Evolutionary conservation across 1,284 basidiomycete species (phyloP).

Genomic region (Ustilago bromivora): DNA sequence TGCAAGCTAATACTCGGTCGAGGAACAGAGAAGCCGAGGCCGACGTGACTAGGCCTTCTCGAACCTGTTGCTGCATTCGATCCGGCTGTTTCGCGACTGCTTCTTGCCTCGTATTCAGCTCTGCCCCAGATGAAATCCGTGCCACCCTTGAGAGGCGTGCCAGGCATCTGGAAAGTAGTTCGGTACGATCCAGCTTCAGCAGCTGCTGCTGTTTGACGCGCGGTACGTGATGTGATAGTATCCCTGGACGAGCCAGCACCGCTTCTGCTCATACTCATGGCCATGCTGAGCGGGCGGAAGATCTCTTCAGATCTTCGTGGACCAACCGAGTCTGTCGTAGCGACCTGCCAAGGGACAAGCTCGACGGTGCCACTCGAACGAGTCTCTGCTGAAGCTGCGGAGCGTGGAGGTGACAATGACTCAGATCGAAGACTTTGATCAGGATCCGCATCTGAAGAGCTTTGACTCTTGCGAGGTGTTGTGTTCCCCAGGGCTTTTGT

Average conservation of each 20-base stretch:
- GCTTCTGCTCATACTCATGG: slow-evolving; percentile 8
- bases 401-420: slow-evolving; percentile 11
- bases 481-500: not conserved
- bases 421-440: slow-evolving; percentile 16
- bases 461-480: slow-evolving; percentile 2
- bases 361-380: slow-evolving; percentile 31
- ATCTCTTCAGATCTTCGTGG: slow-evolving; percentile 33
- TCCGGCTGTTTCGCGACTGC: not conserved
- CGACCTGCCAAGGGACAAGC: slow-evolving; percentile 39
- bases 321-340: slow-evolving; percentile 11
- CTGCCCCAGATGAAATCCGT: slow-evolving; percentile 15
- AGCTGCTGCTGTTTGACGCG: not conserved
- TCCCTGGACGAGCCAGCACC: slow-evolving; percentile 19
- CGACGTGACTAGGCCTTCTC: not conserved
- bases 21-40: slow-evolving; percentile 8
- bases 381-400: slow-evolving; percentile 12
- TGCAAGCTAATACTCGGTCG: not conserved
- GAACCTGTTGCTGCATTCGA: not conserved
- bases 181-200: not conserved
- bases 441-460: not conserved
- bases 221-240: not conserved
- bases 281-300: slow-evolving; percentile 29
- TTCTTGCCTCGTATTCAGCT: not conserved
- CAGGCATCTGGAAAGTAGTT: not conserved
- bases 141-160: slow-evolving; percentile 16